Evolutionary conservation across 257 asterid genomes (phyloP).

Genomic region (Euphrasia confusa): DNA sequence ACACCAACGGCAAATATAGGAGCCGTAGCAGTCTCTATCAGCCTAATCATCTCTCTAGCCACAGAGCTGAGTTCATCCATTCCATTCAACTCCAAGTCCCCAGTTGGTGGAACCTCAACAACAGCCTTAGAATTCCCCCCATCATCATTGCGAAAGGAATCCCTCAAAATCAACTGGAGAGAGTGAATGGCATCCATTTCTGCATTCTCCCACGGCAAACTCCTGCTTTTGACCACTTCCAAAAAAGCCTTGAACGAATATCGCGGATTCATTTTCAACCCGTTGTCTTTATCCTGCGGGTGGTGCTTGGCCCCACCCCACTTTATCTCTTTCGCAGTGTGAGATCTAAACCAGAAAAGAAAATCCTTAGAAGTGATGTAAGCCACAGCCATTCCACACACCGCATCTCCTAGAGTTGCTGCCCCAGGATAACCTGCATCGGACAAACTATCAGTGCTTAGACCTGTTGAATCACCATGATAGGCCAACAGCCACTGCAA

Average conservation of each 20-base stretch:
- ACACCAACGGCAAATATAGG: constrained; percentile 58
- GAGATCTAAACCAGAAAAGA: constrained; percentile 68
- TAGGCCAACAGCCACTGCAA: constrained; percentile 52
- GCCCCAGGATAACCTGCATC: constrained; percentile 70
- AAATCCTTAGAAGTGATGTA: constrained; percentile 51
- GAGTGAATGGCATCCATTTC: constrained; percentile 77
- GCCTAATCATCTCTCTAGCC: constrained; percentile 56
- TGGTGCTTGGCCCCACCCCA: constrained; percentile 74
- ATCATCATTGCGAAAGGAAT: constrained; percentile 41
- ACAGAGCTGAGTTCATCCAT: constrained; percentile 58
- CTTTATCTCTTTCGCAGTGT: constrained; percentile 51
- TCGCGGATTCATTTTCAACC: constrained; percentile 57
- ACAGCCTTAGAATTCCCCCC: constrained; percentile 29
- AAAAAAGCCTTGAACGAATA: constrained; percentile 62
- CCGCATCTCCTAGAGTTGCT: constrained; percentile 48
- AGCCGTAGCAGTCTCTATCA: constrained; percentile 66
- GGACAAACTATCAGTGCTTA: constrained; percentile 58
- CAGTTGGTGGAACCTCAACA: constrained; percentile 28
- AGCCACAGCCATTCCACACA: constrained; percentile 74
- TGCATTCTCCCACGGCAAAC: constrained; percentile 59
- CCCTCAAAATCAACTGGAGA: constrained; percentile 64
- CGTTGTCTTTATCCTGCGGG: constrained; percentile 49
- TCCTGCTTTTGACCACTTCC: constrained; percentile 53
- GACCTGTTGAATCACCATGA: constrained; percentile 60
- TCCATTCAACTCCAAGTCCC: constrained; percentile 48